A percentile compares a stretch with the other conserved stretches of the same genome.
These are phyloP conservation scores for Phialemonium atrogriseum DNA, from an alignment of 2,329 filamentous ascomycete species.

Conservation along the genomic window DNA sequence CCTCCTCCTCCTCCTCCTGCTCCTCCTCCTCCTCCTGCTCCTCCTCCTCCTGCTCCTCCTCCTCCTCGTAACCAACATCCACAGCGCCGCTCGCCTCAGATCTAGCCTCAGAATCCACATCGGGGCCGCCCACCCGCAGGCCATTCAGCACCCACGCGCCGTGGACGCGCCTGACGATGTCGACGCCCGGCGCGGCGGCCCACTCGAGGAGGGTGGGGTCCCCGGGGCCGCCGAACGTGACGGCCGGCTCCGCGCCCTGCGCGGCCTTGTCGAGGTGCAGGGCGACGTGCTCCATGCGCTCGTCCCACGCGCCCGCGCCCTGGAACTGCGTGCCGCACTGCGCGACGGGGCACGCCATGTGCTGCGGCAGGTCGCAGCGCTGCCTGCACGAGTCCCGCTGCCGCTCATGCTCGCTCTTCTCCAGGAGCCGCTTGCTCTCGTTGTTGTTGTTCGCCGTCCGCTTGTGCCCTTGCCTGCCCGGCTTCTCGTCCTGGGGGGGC, in stretches of 20 bases:
- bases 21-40: constrained; percentile 2
- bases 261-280: constrained; percentile 60
- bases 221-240: constrained; percentile 28
- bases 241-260: constrained; percentile 18
- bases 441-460: constrained; percentile 5
- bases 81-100: not conserved
- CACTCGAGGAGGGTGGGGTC: constrained; percentile 32
- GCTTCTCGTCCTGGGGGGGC: constrained; percentile 32
- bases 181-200: constrained; percentile 27
- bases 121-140: constrained; percentile 13
- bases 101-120: constrained; percentile 2
- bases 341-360: constrained; percentile 51
- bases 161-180: constrained; percentile 21
- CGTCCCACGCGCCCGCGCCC: constrained; percentile 63
- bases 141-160: constrained; percentile 26
- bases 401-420: constrained; percentile 46
- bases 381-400: constrained; percentile 50
- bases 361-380: constrained; percentile 53
- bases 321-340: constrained; percentile 55
- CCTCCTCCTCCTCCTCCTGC: constrained; percentile 2
- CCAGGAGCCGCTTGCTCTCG: constrained; percentile 27
- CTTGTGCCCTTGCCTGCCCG: not conserved
- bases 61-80: not conserved
- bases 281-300: constrained; percentile 81
- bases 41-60: not conserved